phyloP scores from a whole-genome alignment of 768 basidiomycete species.

The Mycena metata region DNA sequence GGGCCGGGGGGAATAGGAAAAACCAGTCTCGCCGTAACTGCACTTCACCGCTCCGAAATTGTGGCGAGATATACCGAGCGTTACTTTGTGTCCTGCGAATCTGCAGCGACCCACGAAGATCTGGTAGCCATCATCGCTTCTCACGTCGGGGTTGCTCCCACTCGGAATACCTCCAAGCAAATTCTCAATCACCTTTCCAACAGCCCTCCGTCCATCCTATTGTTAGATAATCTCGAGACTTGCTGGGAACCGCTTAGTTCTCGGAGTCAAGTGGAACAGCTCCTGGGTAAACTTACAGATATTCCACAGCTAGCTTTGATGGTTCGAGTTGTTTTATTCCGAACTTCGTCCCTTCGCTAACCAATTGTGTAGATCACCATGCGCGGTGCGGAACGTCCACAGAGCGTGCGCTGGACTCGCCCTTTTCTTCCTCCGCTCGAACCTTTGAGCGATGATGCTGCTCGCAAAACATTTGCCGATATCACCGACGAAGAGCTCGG shows the following conservation, averaged over 20 bases:
- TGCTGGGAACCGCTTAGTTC: slow-evolving; percentile 12
- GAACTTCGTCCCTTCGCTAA: background rate
- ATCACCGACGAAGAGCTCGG: slow-evolving; percentile 5
- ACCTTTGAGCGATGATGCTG: slow-evolving; percentile 15
- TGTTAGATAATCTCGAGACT: slow-evolving; percentile 19
- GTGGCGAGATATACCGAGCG: slow-evolving; percentile 1
- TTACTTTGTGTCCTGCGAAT: slow-evolving; percentile 23
- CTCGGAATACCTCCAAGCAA: background rate
- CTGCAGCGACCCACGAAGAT: background rate
- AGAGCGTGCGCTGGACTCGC: slow-evolving; percentile 13
- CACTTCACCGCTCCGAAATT: slow-evolving; percentile 1
- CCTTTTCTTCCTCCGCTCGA: slow-evolving; percentile 20
- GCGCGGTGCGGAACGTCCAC: slow-evolving; percentile 19
- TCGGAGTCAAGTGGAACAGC: slow-evolving; percentile 11
- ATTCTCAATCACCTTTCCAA: slow-evolving; percentile 14
- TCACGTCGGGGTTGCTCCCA: background rate
- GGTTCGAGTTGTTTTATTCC: slow-evolving; percentile 1
- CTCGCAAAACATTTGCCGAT: slow-evolving; percentile 2
- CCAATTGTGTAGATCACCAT: slow-evolving; percentile 16
- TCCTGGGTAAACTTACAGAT: background rate
- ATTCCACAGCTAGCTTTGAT: slow-evolving; percentile 7
- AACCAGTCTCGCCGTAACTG: slow-evolving; percentile 5
- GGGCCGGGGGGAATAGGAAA: slow-evolving; percentile 24
- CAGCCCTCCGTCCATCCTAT: background rate
- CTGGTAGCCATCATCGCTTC: slow-evolving; percentile 4